These are phyloP conservation scores for Infundibulicybe gibba DNA, from an alignment of 768 basidiomycete genomes.

Conservation along the genomic window DNA sequence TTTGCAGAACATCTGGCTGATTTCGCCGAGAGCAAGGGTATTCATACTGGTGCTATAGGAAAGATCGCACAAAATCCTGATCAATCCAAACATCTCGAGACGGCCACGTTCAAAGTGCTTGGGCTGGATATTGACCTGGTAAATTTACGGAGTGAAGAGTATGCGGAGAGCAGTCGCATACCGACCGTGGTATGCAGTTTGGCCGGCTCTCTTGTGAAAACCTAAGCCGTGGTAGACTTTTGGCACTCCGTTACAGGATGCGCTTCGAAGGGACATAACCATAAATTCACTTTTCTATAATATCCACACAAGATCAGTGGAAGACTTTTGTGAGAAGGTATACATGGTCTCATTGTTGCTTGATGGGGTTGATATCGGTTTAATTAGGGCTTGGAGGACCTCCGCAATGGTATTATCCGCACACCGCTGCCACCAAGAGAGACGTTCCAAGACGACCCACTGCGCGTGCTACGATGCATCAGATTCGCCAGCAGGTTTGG, in stretches of 20 bases:
- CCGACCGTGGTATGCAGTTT: slow-evolving; percentile 77
- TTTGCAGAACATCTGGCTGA: slow-evolving; percentile 80
- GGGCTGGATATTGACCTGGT: slow-evolving; percentile 90
- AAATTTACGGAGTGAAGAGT: slow-evolving; percentile 90
- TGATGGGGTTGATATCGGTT: too few species aligned
- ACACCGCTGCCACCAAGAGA: slow-evolving; percentile 85
- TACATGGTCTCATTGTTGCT: slow-evolving; percentile 4
- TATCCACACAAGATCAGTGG: slow-evolving; percentile 78
- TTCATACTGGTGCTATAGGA: slow-evolving; percentile 58
- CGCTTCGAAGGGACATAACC: slow-evolving; percentile 85
- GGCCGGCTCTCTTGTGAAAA: background rate
- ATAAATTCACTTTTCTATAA: slow-evolving; percentile 98
- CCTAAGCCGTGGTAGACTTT: slow-evolving; percentile 53
- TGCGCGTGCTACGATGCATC: slow-evolving; percentile 87
- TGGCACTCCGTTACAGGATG: slow-evolving; percentile 91
- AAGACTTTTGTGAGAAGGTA: slow-evolving; percentile 84
- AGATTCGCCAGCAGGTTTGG: slow-evolving; percentile 91
- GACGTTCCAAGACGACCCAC: slow-evolving; percentile 92
- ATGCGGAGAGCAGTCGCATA: slow-evolving; percentile 83
- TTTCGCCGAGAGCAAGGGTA: slow-evolving; percentile 50
- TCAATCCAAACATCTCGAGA: slow-evolving; percentile 97
- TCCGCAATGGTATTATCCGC: slow-evolving; percentile 73
- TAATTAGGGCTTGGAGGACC: slow-evolving; percentile 76
- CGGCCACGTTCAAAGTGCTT: slow-evolving; percentile 79
- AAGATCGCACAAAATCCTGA: slow-evolving; percentile 94